Conservation (phyloP, 2,329 filamentous ascomycete species). For the Botrytis galanthina region DNA sequence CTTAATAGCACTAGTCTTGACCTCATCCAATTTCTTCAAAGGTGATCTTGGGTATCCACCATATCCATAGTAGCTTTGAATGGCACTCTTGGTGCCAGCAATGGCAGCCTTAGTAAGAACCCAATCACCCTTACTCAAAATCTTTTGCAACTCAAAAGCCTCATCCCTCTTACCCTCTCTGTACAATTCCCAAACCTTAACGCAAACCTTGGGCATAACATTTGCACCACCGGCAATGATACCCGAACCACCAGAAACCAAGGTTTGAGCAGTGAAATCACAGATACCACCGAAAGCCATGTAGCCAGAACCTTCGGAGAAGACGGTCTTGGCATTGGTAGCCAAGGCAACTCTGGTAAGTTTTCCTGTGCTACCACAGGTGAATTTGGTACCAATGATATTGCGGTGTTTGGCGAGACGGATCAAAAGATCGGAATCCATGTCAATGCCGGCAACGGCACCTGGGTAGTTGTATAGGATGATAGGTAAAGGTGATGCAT, state of each 20-base stretch:
- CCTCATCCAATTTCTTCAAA: constrained; percentile 63
- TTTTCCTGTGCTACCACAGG: constrained; percentile 87
- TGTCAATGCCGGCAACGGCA: constrained; percentile 80
- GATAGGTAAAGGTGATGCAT: constrained; percentile 71
- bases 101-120: constrained; percentile 78
- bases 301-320: constrained; percentile 61
- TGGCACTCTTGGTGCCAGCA: constrained; percentile 80
- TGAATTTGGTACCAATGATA: constrained; percentile 88
- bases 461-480: constrained; percentile 91
- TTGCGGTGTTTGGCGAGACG: constrained; percentile 76
- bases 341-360: constrained; percentile 76
- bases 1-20: constrained; percentile 51
- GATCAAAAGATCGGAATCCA: constrained; percentile 86
- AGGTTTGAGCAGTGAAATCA: constrained; percentile 82
- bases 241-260: constrained; percentile 74
- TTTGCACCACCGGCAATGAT: constrained; percentile 87
- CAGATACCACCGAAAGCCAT: constrained; percentile 87
- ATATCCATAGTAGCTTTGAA: constrained; percentile 79
- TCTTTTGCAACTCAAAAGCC: constrained; percentile 71
- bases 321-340: constrained; percentile 67
- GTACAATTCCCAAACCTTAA: constrained; percentile 75
- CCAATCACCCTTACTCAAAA: constrained; percentile 80
- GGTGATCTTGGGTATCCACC: constrained; percentile 73
- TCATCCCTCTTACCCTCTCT: constrained; percentile 70
- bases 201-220: constrained; percentile 78